Base-by-base conservation (phyloP, 306 rosid genomes). In the Coriaria nepalensis region DNA sequence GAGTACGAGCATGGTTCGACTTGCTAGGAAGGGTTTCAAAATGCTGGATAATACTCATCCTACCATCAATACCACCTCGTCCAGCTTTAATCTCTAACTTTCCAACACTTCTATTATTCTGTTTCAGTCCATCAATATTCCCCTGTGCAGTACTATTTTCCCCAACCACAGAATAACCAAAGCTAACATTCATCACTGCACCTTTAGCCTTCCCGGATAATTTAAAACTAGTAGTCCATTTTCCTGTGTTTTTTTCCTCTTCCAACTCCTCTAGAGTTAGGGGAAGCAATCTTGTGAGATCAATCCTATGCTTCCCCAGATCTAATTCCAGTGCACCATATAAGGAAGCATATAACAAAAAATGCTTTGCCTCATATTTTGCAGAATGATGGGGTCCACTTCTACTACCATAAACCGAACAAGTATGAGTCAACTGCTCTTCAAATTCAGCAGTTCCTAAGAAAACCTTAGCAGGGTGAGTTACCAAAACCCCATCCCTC, bases 281-380 rank as follows among this genome's bases (percentile, higher is more conserved):
- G 36, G 97, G 97, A 61, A 90, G 95, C 62, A 90, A 54, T 73
- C 86, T 73, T 3, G 94, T 81, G 65, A 90, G 80, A 59, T 90
- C 95, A 37, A 84, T 45, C 57, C 82, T 73, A 58, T 90, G 95
- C 75, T 84, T 84, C 59, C 97, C 97, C 71, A 84, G 67, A 81
- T 90, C 94, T 33, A 72, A 61, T 52, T 75, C 84, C 0, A 86
- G 70, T 2, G 68, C 66, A 57, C 79, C 73, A 35, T 50, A 48
- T 43, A 75, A 20, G 11, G 94, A 72, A 68, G 85, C 95, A 70
- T 81, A 84, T 20, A 90, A 71, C 61, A 75, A 44, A 66, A 79
- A 74, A 61, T 76, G 84, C 64, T 84, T 90, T 6, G 87, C 92
- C 61, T 90, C 94, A 66, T 90, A 90, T 63, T 84, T 90, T 10